phyloP scores from a whole-genome alignment of 2,329 filamentous ascomycete genomes.

The Cercospora canescens region DNA sequence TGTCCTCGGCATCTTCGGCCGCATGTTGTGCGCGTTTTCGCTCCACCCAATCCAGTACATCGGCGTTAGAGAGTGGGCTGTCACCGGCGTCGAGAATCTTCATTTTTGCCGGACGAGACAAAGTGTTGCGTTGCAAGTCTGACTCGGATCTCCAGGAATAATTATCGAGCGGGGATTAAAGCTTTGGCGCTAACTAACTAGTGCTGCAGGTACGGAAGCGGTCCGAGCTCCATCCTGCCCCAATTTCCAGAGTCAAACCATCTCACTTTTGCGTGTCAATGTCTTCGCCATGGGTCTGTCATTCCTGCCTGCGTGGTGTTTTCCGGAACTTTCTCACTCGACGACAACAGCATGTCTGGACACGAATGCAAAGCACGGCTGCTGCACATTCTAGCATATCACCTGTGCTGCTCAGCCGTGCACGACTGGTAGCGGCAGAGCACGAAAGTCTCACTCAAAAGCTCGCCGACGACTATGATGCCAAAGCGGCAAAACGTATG shows the following conservation, averaged over 20 bases:
- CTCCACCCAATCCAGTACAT: conserved; percentile 37
- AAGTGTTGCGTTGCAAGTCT: background rate
- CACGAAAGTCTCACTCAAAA: conserved; percentile 55
- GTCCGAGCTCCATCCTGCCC: background rate
- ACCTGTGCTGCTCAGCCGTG: conserved; percentile 56
- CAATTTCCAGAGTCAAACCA: background rate
- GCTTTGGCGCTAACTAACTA: background rate
- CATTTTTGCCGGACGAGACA: conserved; percentile 17
- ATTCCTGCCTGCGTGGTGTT: background rate
- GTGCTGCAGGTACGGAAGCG: background rate
- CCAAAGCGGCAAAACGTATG: conserved; percentile 56
- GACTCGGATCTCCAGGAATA: background rate
- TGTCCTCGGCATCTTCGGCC: conserved; percentile 33
- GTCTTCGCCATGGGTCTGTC: conserved; percentile 7
- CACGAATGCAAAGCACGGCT: conserved; percentile 1
- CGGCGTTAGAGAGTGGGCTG: conserved; percentile 36
- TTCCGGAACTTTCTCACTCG: background rate
- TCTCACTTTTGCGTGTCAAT: background rate
- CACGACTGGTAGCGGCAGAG: conserved; percentile 56
- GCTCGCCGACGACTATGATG: conserved; percentile 57
- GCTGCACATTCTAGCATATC: conserved; percentile 43
- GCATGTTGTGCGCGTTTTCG: conserved; percentile 34
- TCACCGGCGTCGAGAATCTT: conserved; percentile 40
- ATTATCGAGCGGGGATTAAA: background rate
- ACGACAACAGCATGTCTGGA: background rate